Conservation (phyloP, 345 rosid genomes). For the Aegle marmelos region DNA sequence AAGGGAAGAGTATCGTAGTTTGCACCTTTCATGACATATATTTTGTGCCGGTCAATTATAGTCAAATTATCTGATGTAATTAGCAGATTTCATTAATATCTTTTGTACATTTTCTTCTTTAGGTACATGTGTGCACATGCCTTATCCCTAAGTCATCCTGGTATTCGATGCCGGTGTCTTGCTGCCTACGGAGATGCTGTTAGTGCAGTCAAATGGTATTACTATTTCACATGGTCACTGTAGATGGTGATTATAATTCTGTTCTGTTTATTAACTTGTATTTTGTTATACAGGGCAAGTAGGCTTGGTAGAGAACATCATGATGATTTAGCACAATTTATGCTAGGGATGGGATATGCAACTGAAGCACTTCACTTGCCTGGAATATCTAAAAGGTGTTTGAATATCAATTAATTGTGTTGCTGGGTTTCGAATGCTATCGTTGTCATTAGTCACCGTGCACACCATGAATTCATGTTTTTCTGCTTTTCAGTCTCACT, state of each 20-base stretch:
- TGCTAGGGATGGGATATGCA: slow-evolving; percentile 99
- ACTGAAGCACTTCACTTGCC: slow-evolving; percentile 99
- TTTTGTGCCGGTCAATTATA: not conserved
- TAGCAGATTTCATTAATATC: not conserved
- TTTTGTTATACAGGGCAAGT: slow-evolving; percentile 75
- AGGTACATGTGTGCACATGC: slow-evolving; percentile 99
- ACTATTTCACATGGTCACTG: slow-evolving; percentile 7
- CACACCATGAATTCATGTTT: not conserved
- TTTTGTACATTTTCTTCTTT: slow-evolving; percentile 13
- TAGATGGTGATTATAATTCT: slow-evolving; percentile 7
- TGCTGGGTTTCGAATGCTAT: not conserved
- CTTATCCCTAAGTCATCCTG: slow-evolving; percentile 93
- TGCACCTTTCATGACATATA: not conserved
- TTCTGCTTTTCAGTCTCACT: not conserved
- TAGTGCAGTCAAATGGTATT: slow-evolving; percentile 96
- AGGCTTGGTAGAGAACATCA: slow-evolving; percentile 99
- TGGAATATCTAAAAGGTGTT: slow-evolving; percentile 96
- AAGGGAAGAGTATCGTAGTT: not conserved
- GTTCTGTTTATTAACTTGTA: not conserved
- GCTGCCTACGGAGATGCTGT: slow-evolving; percentile 99
- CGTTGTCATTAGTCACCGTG: not conserved
- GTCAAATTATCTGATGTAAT: not conserved
- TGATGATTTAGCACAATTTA: slow-evolving; percentile 95
- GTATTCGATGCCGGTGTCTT: slow-evolving; percentile 94
- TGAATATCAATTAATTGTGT: not conserved